Evolutionary conservation across 768 basidiomycete species (phyloP), one percentile per base, ranked within the genome.

Genomic region (Gymnopilus junonius): DNA sequence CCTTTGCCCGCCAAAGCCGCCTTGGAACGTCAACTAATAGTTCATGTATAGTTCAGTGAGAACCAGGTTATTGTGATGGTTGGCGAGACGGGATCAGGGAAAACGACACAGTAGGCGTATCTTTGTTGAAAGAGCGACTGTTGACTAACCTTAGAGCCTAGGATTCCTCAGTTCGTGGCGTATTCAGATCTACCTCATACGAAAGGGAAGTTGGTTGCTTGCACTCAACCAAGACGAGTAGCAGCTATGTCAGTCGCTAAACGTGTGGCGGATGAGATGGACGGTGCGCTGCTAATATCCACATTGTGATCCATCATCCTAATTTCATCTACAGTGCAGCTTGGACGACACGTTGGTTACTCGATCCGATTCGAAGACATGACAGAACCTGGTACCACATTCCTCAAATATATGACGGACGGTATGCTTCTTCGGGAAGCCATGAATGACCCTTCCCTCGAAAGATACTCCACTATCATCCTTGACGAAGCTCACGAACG

Each of bases 391-490:
- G 91, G 93, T 0, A 92, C 90, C 32, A 99, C 97, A 0, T 97
- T 99, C 77, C 83, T 99, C 66, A 98, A 97, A 75, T 99, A 99
- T 80, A 97, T 99, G 96, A 99, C 97, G 15, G 97, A 99, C 69
- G 97, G 97, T 85, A 97, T 98, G 95, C 88, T 94, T 59, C 86
- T 97, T n/a, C 89, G 95, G 20, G 95, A 97, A 79, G 95, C 95
- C 4, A 99, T 98, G 96, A 94, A 96, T 76, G 97, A 99, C 76
- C 92, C 94, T 8, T 84, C 87, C 20, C 85, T 99, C 39, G 81
- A 84, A 27, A 88, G 95, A 3, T 99, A 99, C 75, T 97, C 94
- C 20, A 98, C 97, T 21, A 95, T 99, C 77, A 99, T 99, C 70
- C 87, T 99, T 60, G 97, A 99, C 75, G 97, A 99, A 79, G 97